phyloP scores from a whole-genome alignment of 495 filamentous ascomycete genomes.

The Lasiosphaeria ovina region DNA sequence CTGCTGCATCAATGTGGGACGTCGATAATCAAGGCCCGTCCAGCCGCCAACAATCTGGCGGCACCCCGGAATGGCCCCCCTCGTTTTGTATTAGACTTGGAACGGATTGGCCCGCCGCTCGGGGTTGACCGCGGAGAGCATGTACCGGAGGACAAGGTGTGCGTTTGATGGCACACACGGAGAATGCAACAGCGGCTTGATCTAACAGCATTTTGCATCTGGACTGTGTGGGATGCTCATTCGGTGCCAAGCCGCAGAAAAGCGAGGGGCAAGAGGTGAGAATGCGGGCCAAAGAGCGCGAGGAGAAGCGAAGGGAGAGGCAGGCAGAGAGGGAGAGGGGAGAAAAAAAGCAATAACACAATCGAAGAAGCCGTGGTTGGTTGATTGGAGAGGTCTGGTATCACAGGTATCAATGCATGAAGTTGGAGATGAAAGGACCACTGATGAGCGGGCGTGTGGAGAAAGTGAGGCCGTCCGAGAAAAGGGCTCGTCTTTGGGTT shows the following conservation, averaged over 20 bases:
- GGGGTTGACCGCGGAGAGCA: conserved; percentile 15
- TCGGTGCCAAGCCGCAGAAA: conserved; percentile 8
- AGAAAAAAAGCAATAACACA: conserved; percentile 21
- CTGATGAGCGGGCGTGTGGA: conserved; percentile 15
- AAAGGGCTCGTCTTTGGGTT: neutral
- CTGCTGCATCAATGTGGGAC: neutral
- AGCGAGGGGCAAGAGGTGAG: conserved; percentile 8
- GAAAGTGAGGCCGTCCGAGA: conserved; percentile 13
- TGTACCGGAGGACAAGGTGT: conserved; percentile 18
- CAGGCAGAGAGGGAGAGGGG: conserved; percentile 9
- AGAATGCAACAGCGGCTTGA: conserved; percentile 32
- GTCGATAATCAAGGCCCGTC: neutral
- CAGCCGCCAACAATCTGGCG: neutral
- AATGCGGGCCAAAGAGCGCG: conserved; percentile 4
- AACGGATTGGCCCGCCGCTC: conserved; percentile 7
- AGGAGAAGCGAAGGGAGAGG: neutral
- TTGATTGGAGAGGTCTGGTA: conserved; percentile 31
- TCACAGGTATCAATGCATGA: conserved; percentile 37
- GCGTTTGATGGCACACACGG: conserved; percentile 8
- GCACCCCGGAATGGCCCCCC: no score
- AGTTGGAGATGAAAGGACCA: conserved; percentile 21
- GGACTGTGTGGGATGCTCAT: conserved; percentile 8
- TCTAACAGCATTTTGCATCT: conserved; percentile 15
- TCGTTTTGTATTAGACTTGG: neutral
- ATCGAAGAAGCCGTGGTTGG: neutral